Evolutionary conservation across 805 yeast species (phyloP).

Genomic region (Kuraishia cidri): DNA sequence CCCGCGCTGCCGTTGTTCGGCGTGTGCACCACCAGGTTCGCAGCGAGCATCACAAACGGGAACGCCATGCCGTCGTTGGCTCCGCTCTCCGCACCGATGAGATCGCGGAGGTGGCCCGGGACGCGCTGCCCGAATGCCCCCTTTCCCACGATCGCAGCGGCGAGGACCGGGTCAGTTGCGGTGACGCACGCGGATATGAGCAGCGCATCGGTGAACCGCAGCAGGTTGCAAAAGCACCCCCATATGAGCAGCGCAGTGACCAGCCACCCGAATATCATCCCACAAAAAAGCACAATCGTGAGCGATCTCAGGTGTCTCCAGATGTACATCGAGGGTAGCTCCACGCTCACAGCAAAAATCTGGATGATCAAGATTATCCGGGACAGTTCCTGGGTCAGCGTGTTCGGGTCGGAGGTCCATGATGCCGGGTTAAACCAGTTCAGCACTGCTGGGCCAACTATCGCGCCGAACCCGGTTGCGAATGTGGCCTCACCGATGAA

Average conservation of each 20-base stretch:
- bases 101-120: slow-evolving; percentile 84
- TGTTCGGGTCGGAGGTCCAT: slow-evolving; percentile 78
- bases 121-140: slow-evolving; percentile 88
- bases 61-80: slow-evolving; percentile 96
- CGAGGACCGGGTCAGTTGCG: slow-evolving; percentile 92
- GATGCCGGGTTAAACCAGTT: slow-evolving; percentile 74
- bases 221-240: slow-evolving; percentile 57
- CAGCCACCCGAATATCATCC: slow-evolving; percentile 89
- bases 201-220: slow-evolving; percentile 63
- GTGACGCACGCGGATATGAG: slow-evolving; percentile 83
- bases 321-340: slow-evolving; percentile 85
- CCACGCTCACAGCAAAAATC: slow-evolving; percentile 92
- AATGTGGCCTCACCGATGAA: slow-evolving; percentile 91
- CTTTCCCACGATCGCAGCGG: slow-evolving; percentile 92
- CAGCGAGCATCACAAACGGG: slow-evolving; percentile 72
- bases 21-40: slow-evolving; percentile 60
- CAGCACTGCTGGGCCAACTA: slow-evolving; percentile 82
- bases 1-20: slow-evolving; percentile 50
- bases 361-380: slow-evolving; percentile 79
- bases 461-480: slow-evolving; percentile 77
- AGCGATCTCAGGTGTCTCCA: slow-evolving; percentile 76
- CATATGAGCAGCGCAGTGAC: slow-evolving; percentile 74
- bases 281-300: slow-evolving; percentile 65
- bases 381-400: slow-evolving; percentile 74
- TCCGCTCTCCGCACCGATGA: slow-evolving; percentile 80